These are phyloP conservation scores for Saksenaea vasiformis DNA, from an alignment of 371 early-diverging fungal genomes.

Conservation along the genomic window DNA sequence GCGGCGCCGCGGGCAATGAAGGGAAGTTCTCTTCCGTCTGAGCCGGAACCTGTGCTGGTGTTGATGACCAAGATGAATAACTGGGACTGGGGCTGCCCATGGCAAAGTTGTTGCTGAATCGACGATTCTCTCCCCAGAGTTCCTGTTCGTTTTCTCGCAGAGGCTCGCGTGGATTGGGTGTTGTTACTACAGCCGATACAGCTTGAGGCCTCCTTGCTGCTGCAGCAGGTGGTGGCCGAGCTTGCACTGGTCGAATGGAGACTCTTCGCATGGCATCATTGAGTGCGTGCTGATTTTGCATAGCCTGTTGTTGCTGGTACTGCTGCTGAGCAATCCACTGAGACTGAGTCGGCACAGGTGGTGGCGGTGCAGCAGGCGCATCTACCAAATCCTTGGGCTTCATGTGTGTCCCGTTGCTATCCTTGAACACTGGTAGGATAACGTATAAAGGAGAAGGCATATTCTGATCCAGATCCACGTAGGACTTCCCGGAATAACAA, in stretches of 20 bases:
- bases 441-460: conserved; percentile 25
- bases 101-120: conserved; percentile 23
- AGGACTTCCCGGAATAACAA: conserved; percentile 21
- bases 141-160: conserved; percentile 11
- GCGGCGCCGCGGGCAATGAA: conserved; percentile 13
- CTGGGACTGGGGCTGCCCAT: background rate
- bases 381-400: conserved; percentile 33
- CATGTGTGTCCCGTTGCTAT: conserved; percentile 17
- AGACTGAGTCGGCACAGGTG: background rate
- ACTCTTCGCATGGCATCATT: conserved; percentile 4
- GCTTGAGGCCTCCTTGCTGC: background rate
- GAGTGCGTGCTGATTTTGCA: conserved; percentile 2
- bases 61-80: conserved; percentile 3
- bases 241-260: conserved; percentile 1
- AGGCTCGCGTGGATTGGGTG: conserved; percentile 5
- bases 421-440: conserved; percentile 35
- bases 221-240: conserved; percentile 3
- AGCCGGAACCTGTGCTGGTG: conserved; percentile 1
- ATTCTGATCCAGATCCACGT: conserved; percentile 14
- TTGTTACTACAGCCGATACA: background rate
- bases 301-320: conserved; percentile 10
- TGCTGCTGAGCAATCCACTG: conserved; percentile 16
- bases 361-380: background rate
- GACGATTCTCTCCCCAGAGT: conserved; percentile 44
- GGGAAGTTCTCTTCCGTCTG: conserved; percentile 29